Percentiles rank a stretch among this genome's conserved stretches.
Evolutionary conservation across 495 filamentous ascomycete genomes (phyloP).

Genomic region (Aspergillus panamensis): DNA sequence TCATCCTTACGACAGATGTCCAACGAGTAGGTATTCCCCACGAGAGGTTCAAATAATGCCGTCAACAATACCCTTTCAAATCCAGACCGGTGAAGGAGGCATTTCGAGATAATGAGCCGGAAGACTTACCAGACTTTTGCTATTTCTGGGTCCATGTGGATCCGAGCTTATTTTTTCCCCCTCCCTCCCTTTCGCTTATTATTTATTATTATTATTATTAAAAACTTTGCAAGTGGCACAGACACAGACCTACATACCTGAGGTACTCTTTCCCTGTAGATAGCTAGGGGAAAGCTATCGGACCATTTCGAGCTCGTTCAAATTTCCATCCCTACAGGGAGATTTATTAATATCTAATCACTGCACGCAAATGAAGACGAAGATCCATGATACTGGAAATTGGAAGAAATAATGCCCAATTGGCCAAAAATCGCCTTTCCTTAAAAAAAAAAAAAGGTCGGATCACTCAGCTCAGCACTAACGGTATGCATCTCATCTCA

Average conservation of each 20-base stretch:
- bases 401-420: neutral
- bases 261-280: too few species aligned
- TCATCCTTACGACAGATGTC: neutral
- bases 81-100: neutral
- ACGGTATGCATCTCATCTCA: too few species aligned
- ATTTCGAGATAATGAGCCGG: constrained; percentile 1
- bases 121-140: neutral
- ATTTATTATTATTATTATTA: neutral
- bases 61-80: neutral
- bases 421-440: neutral
- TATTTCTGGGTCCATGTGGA: constrained; percentile 11
- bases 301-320: neutral
- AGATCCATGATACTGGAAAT: neutral
- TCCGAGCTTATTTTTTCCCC: constrained; percentile 9
- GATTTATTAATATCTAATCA: neutral
- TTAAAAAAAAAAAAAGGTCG: neutral
- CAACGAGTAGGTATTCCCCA: neutral
- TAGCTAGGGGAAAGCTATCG: neutral
- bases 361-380: neutral
- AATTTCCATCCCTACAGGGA: neutral
- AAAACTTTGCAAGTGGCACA: neutral
- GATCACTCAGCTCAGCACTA: too few species aligned
- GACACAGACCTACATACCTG: neutral
- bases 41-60: neutral
- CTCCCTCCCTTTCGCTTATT: neutral